Evolutionary conservation across 352 stramenopile genomes (phyloP).

Genomic region (Phytophthora ohioensis): DNA sequence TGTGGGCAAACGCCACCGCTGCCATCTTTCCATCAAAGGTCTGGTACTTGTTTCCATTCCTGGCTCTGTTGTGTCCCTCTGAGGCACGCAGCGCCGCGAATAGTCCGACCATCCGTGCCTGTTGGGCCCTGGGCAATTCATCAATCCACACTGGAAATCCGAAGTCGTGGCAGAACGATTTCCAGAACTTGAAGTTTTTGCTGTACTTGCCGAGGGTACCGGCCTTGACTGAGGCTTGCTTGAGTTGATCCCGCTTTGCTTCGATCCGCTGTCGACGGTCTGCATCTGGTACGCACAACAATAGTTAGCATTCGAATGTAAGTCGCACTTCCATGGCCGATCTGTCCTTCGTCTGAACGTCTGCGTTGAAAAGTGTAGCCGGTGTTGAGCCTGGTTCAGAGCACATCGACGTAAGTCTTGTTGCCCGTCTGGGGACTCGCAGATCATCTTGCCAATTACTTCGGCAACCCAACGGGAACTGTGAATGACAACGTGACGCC

Average conservation of each 20-base stretch:
- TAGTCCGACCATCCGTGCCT: constrained; percentile 6
- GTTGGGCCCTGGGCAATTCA: constrained; percentile 10
- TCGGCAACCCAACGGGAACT: not conserved
- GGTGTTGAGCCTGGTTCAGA: not conserved
- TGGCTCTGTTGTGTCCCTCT: constrained; percentile 33
- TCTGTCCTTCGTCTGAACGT: not conserved
- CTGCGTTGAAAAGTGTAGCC: not conserved
- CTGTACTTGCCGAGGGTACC: not conserved
- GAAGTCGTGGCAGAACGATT: constrained; percentile 12
- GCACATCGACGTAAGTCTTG: not conserved
- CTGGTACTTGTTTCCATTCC: constrained; percentile 31
- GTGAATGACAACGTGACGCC: not conserved
- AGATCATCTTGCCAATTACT: not conserved
- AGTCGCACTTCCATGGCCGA: not conserved
- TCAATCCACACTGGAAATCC: constrained; percentile 3
- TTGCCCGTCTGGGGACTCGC: not conserved
- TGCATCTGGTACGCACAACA: not conserved
- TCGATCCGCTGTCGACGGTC: not conserved
- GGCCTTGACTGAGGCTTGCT: not conserved
- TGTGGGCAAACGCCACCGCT: constrained; percentile 35
- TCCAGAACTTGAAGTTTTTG: constrained; percentile 7
- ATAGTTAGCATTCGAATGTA: not conserved
- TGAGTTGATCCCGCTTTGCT: not conserved
- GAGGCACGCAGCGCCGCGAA: constrained; percentile 17
- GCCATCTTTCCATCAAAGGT: constrained; percentile 22